Evolutionary conservation across 495 filamentous ascomycete species (phyloP).

Genomic region (Neurospora sp.): DNA sequence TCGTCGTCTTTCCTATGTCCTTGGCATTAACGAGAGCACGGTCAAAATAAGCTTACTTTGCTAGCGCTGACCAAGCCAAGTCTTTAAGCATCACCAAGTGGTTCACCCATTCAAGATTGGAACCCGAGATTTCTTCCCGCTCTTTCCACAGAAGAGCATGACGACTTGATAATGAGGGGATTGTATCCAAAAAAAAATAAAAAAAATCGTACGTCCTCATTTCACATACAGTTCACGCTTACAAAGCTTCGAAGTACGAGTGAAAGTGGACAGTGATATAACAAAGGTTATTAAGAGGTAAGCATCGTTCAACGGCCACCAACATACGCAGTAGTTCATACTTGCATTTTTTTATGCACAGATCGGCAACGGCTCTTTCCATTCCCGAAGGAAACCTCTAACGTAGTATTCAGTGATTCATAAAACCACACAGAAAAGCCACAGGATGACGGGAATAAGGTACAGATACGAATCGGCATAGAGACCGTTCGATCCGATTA

Average conservation of each 20-base stretch:
- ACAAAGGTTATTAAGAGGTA: background rate
- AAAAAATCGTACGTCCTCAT: no score
- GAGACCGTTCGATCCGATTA: no score
- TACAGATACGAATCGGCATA: no score
- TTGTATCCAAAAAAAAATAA: no score
- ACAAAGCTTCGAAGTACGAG: background rate
- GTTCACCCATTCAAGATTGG: background rate
- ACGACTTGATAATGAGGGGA: no score
- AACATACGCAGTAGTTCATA: no score
- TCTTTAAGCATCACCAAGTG: background rate
- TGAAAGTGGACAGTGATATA: background rate
- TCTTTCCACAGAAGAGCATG: background rate
- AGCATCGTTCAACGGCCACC: background rate
- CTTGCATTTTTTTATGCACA: background rate
- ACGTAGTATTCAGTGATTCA: no score
- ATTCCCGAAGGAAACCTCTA: background rate
- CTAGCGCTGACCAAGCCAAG: background rate
- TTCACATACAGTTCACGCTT: background rate
- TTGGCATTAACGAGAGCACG: background rate
- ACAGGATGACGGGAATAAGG: no score
- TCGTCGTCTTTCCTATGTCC: background rate
- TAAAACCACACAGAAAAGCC: no score
- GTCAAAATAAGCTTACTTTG: background rate
- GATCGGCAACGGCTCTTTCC: background rate
- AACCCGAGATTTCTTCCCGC: background rate